Base-by-base conservation (phyloP, 2,329 filamentous ascomycete genomes). In the Didymellaceae sp. region DNA sequence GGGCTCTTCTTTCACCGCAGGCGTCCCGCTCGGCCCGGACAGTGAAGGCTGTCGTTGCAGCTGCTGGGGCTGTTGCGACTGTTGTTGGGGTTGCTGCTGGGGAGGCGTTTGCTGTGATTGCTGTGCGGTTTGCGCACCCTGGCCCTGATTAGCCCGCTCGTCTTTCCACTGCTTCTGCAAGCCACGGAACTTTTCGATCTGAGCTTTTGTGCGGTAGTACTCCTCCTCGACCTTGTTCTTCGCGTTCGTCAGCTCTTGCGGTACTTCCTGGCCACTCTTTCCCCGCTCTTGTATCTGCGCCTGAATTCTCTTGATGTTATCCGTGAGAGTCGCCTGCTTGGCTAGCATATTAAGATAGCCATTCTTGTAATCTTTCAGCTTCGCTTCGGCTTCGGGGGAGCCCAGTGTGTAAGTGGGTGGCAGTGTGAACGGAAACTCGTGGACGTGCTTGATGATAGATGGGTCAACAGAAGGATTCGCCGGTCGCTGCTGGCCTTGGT, bases 391-490 rank as follows among this genome's bases (percentile, higher is more conserved):
- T 35, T 73, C 71, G 20, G 70, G 67, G 9, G 70, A 74, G 11
- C 72, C 72, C 5, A 54, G 44, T 13, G 62, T 53, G 13, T 66
- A 62, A 14, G 47, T 50, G 2, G 60, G 60, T 8, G 73, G 72
- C 17, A 72, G 56, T 25, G 58, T 58, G 48, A 66, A 72, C 3
- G 62, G 62, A 49, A 74, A 74, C 9, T 61, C 60, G 33, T 69
- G 62, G 17, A 75, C 67, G 55, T 74, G 71, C 54, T 70, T 66
- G 35, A 74, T 49, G 37, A 75, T 74, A 22, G 67, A 62, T 14
- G 66, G 62, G 26, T 68, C 63, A 25, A 72, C 58, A 24, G 58
- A 52, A 4, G 55, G 43, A 24, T 38, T 44, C 33, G 34, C 55
- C 20, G 55, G 57, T 20, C 55, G 55, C 39, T 53, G 43, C 26